These are phyloP conservation scores for Elsinoe ampelina DNA, from an alignment of 2,329 filamentous ascomycete species.

Conservation along the genomic window DNA sequence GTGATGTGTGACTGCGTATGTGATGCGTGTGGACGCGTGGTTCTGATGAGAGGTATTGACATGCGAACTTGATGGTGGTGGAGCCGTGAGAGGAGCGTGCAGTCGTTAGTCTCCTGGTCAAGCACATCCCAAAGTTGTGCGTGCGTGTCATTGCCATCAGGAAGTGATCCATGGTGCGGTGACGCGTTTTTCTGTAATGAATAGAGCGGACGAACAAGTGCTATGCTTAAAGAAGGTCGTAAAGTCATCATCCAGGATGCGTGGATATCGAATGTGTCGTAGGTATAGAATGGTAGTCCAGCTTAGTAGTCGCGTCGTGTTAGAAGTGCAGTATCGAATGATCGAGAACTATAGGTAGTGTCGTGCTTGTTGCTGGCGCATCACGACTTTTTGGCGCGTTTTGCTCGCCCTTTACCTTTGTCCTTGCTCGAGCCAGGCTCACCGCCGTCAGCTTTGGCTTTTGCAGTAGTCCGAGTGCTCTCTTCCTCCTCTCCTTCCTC, in stretches of 20 bases:
- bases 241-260: conserved; percentile 9
- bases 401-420: conserved; percentile 10
- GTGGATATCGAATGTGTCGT: neutral
- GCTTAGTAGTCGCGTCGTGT: neutral
- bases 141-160: neutral
- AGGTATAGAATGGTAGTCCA: too few species aligned
- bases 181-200: neutral
- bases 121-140: neutral
- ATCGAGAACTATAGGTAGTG: too few species aligned
- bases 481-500: conserved; percentile 42
- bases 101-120: neutral
- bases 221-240: conserved; percentile 2
- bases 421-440: conserved; percentile 8
- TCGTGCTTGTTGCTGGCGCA: neutral
- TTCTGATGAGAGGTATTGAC: neutral
- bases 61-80: neutral
- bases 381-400: conserved; percentile 11
- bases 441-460: conserved; percentile 8
- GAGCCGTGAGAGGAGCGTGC: neutral
- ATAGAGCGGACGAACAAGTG: neutral
- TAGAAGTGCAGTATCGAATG: too few species aligned
- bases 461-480: conserved; percentile 28
- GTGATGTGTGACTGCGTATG: neutral
- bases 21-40: conserved; percentile 4
- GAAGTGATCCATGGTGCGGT: neutral